Conservation (phyloP, 1,284 basidiomycete genomes). For the Naganishia liquefaciens region DNA sequence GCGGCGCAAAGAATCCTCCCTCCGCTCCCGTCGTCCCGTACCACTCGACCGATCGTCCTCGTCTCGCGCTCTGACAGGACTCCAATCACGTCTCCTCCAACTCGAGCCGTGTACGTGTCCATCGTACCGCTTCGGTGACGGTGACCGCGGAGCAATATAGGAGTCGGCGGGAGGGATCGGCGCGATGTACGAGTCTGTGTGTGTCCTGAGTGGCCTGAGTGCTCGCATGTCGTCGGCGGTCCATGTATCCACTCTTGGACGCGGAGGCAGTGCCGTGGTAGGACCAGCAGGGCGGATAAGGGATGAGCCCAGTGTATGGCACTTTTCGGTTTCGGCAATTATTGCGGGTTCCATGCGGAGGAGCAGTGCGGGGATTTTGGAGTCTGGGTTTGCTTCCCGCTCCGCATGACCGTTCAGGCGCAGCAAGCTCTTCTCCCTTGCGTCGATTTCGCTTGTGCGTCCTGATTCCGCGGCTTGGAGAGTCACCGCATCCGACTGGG, state of each 20-base stretch:
- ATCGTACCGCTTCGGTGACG: background rate
- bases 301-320: background rate
- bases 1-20: background rate
- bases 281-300: background rate
- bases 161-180: background rate
- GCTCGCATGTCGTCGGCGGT: background rate
- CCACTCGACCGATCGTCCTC: background rate
- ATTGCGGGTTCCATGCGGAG: constrained; percentile 18
- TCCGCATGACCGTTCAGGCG: background rate
- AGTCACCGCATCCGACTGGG: no score
- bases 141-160: constrained; percentile 17
- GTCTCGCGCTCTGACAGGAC: background rate
- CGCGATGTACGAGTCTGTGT: background rate
- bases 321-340: background rate
- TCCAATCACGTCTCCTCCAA: constrained; percentile 10
- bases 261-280: background rate
- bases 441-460: background rate
- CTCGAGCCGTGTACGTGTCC: no score
- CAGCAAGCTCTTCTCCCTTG: background rate
- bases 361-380: constrained; percentile 10
- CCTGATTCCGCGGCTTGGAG: no score
- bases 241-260: constrained; percentile 10
- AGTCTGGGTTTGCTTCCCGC: background rate
- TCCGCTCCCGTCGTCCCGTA: no score
- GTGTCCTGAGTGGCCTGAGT: background rate